Evolutionary conservation across 116 monocot genomes (phyloP).

Genomic region (Dioscorea cayenensis): DNA sequence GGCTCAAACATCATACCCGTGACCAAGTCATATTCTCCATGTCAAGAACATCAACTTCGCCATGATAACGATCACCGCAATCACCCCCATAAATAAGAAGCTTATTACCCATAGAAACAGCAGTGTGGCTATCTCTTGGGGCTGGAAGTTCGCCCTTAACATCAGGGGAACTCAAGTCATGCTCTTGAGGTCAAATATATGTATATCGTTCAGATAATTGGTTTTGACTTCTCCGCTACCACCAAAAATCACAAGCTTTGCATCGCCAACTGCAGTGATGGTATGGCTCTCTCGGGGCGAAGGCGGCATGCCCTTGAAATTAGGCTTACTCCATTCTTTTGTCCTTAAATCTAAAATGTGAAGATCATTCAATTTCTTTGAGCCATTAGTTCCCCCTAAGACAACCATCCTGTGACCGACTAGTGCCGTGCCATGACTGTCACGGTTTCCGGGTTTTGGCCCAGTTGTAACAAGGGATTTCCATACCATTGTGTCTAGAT

Average conservation of each 20-base stretch:
- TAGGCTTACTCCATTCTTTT: constrained; percentile 63
- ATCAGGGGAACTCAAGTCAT: constrained; percentile 76
- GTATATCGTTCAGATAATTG: constrained; percentile 85
- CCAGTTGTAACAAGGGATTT: constrained; percentile 59
- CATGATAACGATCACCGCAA: too few species aligned
- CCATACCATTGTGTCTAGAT: constrained; percentile 76
- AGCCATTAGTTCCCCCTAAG: constrained; percentile 78
- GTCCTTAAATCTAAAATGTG: constrained; percentile 66
- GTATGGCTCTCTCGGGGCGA: constrained; percentile 83
- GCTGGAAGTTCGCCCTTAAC: constrained; percentile 58
- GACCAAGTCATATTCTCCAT: too few species aligned
- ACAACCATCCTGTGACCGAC: constrained; percentile 64
- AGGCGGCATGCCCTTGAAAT: constrained; percentile 59
- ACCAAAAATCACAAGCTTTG: constrained; percentile 69
- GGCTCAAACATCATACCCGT: too few species aligned
- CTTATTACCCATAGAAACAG: too few species aligned
- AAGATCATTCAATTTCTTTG: constrained; percentile 81
- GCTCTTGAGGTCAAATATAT: constrained; percentile 64
- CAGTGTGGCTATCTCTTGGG: constrained; percentile 81
- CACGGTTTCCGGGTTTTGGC: constrained; percentile 60
- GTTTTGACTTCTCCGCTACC: constrained; percentile 87
- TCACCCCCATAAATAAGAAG: too few species aligned
- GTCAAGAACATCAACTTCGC: too few species aligned
- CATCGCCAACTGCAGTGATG: constrained; percentile 41
- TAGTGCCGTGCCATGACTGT: constrained; percentile 64